Conservation (phyloP, 1,284 basidiomycete genomes). For the Cutaneotrichosporon daszewskae region DNA sequence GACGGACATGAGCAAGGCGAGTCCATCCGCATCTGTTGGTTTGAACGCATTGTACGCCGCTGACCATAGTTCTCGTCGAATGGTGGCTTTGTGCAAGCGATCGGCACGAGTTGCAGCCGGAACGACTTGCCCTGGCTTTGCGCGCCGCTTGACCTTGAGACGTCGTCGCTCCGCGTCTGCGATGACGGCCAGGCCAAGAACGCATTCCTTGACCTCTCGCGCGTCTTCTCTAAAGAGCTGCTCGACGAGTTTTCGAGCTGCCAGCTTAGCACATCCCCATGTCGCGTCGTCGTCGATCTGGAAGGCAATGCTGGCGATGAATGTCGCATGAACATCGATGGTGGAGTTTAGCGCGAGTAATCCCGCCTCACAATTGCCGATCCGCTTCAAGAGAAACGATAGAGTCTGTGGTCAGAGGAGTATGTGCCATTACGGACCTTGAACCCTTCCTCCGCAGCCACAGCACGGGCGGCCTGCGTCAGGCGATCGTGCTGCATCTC, state of each 20-base stretch:
- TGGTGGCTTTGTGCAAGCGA: conserved; percentile 34
- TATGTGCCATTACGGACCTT: conserved; percentile 52
- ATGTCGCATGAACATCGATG: conserved; percentile 43
- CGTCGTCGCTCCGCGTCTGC: conserved; percentile 26
- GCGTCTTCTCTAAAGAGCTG: conserved; percentile 45
- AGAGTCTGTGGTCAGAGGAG: conserved; percentile 16
- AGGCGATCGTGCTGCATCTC: conserved; percentile 71
- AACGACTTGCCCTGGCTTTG: not conserved
- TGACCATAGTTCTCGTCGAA: conserved; percentile 61
- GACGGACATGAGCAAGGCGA: conserved; percentile 56
- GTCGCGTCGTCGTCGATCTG: conserved; percentile 21
- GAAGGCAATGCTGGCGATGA: conserved; percentile 61
- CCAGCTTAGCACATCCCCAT: conserved; percentile 26
- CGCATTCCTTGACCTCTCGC: conserved; percentile 28
- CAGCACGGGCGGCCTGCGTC: conserved; percentile 53
- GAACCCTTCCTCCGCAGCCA: conserved; percentile 57
- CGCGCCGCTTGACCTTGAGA: conserved; percentile 10
- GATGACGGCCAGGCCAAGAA: conserved; percentile 29
- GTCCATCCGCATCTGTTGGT: conserved; percentile 56
- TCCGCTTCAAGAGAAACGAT: conserved; percentile 11
- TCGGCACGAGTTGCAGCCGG: conserved; percentile 21
- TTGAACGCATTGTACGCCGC: conserved; percentile 59
- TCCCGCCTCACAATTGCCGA: conserved; percentile 4
- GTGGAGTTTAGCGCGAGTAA: conserved; percentile 26
- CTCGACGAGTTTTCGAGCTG: conserved; percentile 41